Evolutionary conservation across 169 alveolate genomes (phyloP), one percentile per base, ranked within the genome.

Genomic region (Eimeria sp.): DNA sequence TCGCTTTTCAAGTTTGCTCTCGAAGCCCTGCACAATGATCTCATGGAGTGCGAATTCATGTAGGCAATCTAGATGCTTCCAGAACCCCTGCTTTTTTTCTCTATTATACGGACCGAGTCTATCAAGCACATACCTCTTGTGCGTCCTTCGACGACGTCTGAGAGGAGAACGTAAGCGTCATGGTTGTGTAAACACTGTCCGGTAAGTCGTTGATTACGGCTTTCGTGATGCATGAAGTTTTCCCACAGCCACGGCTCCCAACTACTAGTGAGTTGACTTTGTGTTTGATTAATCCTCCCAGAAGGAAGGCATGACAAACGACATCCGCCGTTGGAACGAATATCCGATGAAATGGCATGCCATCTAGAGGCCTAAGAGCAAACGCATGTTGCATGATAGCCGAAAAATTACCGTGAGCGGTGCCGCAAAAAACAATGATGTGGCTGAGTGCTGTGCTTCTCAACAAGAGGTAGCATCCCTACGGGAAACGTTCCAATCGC

Each of bases 211-310:
- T 97, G 46, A 97, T 95, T 14, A 98, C 91, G 43, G 98, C 97
- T 95, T 98, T 98, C 87, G 97, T 98, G 37, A 98, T 97, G 40
- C 98, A 97, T 23, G 98, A 98, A 23, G 99, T 99, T 97, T 99
- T 99, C 40, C 99, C 99, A 4, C 99, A 98, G 85, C 99, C 99
- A 46, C 99, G 98, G 80, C 97, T 97, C 64, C 99, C 99, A 68
- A 98, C 99, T 20, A 98, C 95, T 52, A 99, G 97, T 13, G 98
- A 98, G 96, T 98, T 98, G 58, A 93, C 93, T 58, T 98, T 97
- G 90, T 97, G 96, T 78, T 97, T 96, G 27, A 98, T 88, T 64
- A 98, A 96, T 78, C 98, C 97, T 62, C 97, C 97, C 64, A 98
- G 97, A 52, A 98, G 95, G 95, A 96, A 97, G 66, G 98, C 97